phyloP scores from a whole-genome alignment of 441 rosid species.

The Erodium moschatum region DNA sequence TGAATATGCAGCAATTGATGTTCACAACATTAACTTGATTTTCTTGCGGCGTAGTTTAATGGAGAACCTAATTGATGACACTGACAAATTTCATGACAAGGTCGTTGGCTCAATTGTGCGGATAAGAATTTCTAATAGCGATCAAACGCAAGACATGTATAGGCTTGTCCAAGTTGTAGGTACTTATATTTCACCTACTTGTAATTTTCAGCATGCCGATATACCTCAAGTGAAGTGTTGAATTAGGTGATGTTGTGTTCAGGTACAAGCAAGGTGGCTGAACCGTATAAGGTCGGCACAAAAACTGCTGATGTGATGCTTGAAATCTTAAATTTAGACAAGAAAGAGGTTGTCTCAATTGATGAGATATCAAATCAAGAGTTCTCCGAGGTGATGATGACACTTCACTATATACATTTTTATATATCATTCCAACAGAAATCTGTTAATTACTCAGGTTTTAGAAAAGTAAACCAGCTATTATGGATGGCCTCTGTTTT shows the following conservation, averaged over 20 bases:
- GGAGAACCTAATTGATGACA: slow-evolving; percentile 64
- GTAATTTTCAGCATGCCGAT: neutral
- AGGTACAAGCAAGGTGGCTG: slow-evolving; percentile 61
- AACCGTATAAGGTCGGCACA: slow-evolving; percentile 59
- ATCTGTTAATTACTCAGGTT: neutral
- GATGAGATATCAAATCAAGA: slow-evolving; percentile 75
- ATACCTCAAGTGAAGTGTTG: neutral
- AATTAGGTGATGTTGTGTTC: slow-evolving; percentile 19
- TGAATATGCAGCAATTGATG: slow-evolving; percentile 82
- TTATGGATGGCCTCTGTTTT: neutral
- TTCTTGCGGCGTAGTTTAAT: slow-evolving; percentile 61
- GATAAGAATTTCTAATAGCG: slow-evolving; percentile 53
- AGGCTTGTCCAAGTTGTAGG: slow-evolving; percentile 94
- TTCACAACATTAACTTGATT: slow-evolving; percentile 69
- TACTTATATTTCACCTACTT: slow-evolving; percentile 29
- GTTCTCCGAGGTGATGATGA: slow-evolving; percentile 66
- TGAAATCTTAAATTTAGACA: slow-evolving; percentile 64
- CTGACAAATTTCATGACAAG: slow-evolving; percentile 57
- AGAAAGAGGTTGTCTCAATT: slow-evolving; percentile 67
- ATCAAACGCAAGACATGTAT: slow-evolving; percentile 62
- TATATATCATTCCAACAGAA: neutral
- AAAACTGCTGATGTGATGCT: slow-evolving; percentile 55
- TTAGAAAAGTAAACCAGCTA: neutral
- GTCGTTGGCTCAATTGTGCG: slow-evolving; percentile 89
- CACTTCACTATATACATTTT: slow-evolving; percentile 10